Evolutionary conservation across 352 stramenopile genomes (phyloP), one percentile per base, ranked within the genome.

Genomic region (Phytopythium sindhum): DNA sequence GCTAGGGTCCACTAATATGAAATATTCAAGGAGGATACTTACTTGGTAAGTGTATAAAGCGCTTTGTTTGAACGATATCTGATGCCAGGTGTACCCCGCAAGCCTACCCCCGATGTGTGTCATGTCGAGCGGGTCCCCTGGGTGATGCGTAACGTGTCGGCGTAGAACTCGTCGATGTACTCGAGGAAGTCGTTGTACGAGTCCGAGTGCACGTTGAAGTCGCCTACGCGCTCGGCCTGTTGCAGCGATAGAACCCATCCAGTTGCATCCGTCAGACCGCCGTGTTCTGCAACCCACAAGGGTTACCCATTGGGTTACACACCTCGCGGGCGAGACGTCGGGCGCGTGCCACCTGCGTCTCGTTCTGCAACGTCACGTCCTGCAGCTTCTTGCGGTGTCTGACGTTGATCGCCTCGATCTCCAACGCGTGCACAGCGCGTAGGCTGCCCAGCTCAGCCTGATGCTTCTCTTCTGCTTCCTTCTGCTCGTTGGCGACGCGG

Each of bases 151-250:
- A 80, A 62, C 2, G 77, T 86, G 42, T 82, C 73, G 55, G 75
- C 73, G 63, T 89, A 88, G 58, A 91, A 91, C 6, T 61, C 69
- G 65, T 91, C 82, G 33, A 91, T 89, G 66, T 87, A 88, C 14
- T 75, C 70, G 33, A 91, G 69, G 58, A 91, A 89, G 50, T 82
- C 78, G 29, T 62, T 63, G 55, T 80, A 78, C 23, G 61, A 65
- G 28, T 86, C 67, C 11, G 67, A 72, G 33, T 79, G 67, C 60
- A 70, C 70, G 61, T 78, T 75, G 66, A 78, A 74, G 9, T 62
- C 54, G 19, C 63, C 56, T 19, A 42, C 57, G 1, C 59, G 15
- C 35, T 73, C 33, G 39, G 51, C 29, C n/a, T 55, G 23, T 14
- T 33, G 19, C 21, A 31, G 4, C 7, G 19, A 23, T 23, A 2